Evolutionary conservation across 208 protist genomes (phyloP).

Genomic region (Acanthamoeba culbertsoni): DNA sequence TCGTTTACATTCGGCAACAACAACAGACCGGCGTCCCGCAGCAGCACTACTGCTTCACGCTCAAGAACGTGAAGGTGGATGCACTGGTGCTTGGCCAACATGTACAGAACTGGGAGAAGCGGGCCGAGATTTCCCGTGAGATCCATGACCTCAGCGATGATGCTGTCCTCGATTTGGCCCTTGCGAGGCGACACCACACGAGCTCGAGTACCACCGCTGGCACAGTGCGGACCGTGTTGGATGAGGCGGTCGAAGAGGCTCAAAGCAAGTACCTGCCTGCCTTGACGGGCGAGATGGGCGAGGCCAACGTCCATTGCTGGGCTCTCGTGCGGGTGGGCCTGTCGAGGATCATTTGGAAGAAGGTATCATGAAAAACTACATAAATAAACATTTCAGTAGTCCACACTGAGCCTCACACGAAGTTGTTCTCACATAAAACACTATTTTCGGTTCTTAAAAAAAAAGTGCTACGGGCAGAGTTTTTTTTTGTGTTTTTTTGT

Average conservation of each 20-base stretch:
- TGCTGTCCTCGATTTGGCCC: neutral
- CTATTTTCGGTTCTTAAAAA: too few relatives aligned
- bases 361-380: too few relatives aligned
- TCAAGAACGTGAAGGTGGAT: constrained; percentile 31
- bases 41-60: constrained; percentile 43
- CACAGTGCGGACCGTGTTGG: constrained; percentile 40
- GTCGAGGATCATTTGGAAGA: constrained; percentile 8
- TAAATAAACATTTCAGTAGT: too few relatives aligned
- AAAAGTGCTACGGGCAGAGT: too few relatives aligned
- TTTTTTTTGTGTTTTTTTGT: too few relatives aligned
- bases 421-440: too few relatives aligned
- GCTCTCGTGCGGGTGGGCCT: constrained; percentile 33
- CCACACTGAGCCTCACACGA: too few relatives aligned
- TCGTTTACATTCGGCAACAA: neutral
- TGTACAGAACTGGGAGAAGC: neutral
- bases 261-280: constrained; percentile 28
- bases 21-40: neutral
- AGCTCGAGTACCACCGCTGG: neutral
- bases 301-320: constrained; percentile 51
- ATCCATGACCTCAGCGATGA: neutral
- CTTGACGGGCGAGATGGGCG: neutral
- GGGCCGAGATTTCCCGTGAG: neutral
- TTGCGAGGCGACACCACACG: neutral
- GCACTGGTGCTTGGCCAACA: neutral
- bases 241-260: constrained; percentile 15